Base-by-base conservation (phyloP, 1,139 yeast genomes). In the Kurtzmaniella quercitrusa region DNA sequence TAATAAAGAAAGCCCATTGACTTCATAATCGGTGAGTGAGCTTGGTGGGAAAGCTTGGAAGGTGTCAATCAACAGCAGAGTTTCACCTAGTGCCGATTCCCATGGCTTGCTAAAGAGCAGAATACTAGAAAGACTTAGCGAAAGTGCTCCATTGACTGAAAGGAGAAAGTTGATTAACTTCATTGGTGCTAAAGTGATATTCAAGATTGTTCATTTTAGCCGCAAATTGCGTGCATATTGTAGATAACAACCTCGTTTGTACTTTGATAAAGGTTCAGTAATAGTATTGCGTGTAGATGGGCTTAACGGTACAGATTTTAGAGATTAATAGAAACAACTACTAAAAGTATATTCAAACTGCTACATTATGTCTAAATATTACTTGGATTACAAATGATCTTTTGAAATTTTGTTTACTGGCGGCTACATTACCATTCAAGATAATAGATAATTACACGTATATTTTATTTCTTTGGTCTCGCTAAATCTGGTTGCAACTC, bases 1-100 rank as follows among this genome's bases (percentile, higher is more conserved):
- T 6, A 51, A 35, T 15, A 60, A 41, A 2, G 57, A 50, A 6
- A 40, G 40, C 3, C 42, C 43, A 21, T 45, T 45, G n/a, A 51
- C 50, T 5, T 39, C 38, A 34, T 23, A 45, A 37, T 51, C 56
- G n/a, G 40, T 28, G 8, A 50, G 35, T n/a, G 39, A 28, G 4
- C 12, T 26, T 26, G 30, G 30, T 6, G 30, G 30, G 12, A 26
- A 16, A 21, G 39, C 30, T 14, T 16, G 37, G 12, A 15, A 15
- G 18, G 37, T n/a, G 22, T 18, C 22, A 18, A 26, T 26, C 9
- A 26, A 26, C 5, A 14, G 9, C 19, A 14, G 38, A 23, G 20
- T 20, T 36, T 36, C 14, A 22, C 12, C 4, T 3, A 23, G 23
- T 14, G 20, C 33, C 12, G 20, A 14, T 14, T 12, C 28, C 16